Percentiles rank a stretch among this genome's conserved stretches.
phyloP scores from a whole-genome alignment of 1,284 basidiomycete species.

The Moesziomyces sp. region DNA sequence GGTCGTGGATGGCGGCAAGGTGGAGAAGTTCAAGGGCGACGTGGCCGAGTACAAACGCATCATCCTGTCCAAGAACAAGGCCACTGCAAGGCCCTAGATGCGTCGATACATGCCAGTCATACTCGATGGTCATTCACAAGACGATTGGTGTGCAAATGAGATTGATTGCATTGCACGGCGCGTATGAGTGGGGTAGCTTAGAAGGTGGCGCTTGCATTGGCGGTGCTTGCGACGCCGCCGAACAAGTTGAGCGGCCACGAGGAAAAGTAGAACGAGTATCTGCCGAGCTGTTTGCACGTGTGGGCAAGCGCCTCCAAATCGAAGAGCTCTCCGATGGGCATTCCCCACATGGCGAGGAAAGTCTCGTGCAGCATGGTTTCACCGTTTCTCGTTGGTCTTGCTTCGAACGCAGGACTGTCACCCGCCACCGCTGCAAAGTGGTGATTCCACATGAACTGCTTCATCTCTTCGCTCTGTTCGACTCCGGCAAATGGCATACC shows the following conservation, averaged over 20 bases:
- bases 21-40: conserved; percentile 86
- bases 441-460: conserved; percentile 74
- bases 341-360: conserved; percentile 56
- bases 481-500: conserved; percentile 52
- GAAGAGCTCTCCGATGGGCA: conserved; percentile 70
- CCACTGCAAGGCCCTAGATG: conserved; percentile 1
- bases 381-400: conserved; percentile 70
- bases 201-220: conserved; percentile 67
- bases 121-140: no score
- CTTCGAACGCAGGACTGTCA: conserved; percentile 79
- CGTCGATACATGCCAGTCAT: no score
- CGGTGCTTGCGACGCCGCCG: conserved; percentile 69
- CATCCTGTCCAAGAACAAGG: conserved; percentile 60
- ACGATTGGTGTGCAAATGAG: no score
- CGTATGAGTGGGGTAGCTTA: background rate
- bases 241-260: conserved; percentile 68
- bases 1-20: conserved; percentile 86
- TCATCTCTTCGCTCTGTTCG: conserved; percentile 60
- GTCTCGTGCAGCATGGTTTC: conserved; percentile 52
- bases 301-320: conserved; percentile 68
- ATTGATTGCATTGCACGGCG: no score
- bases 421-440: conserved; percentile 80
- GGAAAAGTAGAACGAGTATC: conserved; percentile 70
- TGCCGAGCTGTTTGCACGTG: conserved; percentile 59
- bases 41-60: conserved; percentile 89